Percentiles rank a stretch among this genome's conserved stretches.
phyloP scores from a whole-genome alignment of 495 filamentous ascomycete genomes.

The Tuber borchii region DNA sequence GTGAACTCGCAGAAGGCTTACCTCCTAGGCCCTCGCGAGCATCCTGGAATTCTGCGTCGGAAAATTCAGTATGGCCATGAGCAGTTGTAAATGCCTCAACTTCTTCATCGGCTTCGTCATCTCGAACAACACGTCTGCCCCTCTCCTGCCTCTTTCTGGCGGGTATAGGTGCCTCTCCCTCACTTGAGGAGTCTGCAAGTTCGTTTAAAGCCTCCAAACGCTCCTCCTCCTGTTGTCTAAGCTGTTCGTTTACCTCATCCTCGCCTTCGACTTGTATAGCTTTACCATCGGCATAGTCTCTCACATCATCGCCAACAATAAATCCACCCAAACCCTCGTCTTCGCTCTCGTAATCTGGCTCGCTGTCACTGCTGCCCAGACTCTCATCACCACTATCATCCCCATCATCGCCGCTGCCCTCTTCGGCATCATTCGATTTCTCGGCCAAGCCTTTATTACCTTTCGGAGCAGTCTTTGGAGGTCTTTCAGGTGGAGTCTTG shows the following conservation, averaged over 20 bases:
- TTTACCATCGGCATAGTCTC: conserved; percentile 18
- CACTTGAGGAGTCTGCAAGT: conserved; percentile 19
- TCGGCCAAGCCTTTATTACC: not conserved
- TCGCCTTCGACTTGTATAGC: conserved; percentile 28
- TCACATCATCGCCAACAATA: conserved; percentile 30
- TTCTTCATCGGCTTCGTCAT: conserved; percentile 5
- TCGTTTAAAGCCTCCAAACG: conserved; percentile 13
- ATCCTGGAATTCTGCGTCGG: not conserved
- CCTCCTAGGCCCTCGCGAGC: not conserved
- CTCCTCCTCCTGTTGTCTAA: conserved; percentile 17
- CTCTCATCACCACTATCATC: conserved; percentile 22
- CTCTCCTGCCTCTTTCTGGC: not conserved
- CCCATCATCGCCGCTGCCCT: not conserved
- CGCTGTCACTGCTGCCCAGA: conserved; percentile 23
- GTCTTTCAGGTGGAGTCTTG: conserved; percentile 20
- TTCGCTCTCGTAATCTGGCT: conserved; percentile 9
- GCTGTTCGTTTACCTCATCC: conserved; percentile 22
- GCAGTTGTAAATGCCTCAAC: not conserved
- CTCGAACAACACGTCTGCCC: not conserved
- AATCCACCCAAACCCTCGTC: conserved; percentile 35
- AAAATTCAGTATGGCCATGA: not conserved
- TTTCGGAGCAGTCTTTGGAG: not conserved
- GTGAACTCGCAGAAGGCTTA: not conserved
- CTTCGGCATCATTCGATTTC: not conserved
- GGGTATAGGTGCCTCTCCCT: conserved; percentile 6